Evolutionary conservation across 2,329 filamentous ascomycete species (phyloP), one percentile per base, ranked within the genome.

Genomic region (Thielaviopsis euricoi): DNA sequence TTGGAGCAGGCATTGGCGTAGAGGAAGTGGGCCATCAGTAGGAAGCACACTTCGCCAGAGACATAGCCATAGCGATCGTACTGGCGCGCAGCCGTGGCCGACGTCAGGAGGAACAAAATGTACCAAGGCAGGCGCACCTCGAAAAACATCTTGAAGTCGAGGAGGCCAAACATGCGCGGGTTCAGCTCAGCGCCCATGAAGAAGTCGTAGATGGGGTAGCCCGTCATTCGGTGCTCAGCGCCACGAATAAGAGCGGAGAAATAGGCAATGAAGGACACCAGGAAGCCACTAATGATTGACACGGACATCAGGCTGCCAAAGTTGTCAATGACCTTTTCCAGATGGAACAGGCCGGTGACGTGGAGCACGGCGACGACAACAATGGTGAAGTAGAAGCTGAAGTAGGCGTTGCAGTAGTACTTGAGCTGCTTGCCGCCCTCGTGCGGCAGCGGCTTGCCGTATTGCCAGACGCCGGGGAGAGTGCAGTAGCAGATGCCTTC

Each of bases 141-240:
- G 66, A 89, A 93, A 73, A 95, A 95, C 89, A 95, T 95, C 76
- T 95, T 95, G 75, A 94, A 89, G 71, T 95, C 89, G 57, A 95
- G 74, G 64, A 89, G 86, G 29, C 85, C 86, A 67, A 89, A 91
- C 76, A 96, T 81, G 62, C 89, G 80, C 1, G 89, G 89, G 74
- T 95, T 95, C 59, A 95, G 76, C 73, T 95, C 89, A 4, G 88
- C 86, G 48, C 89, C 89, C 81, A 95, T 90, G 76, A 94, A 95
- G 74, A 94, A 95, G 71, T 95, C 89, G 68, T 94, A 94, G 67
- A 94, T 78, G 40, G 79, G 80, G 66, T 85, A 80, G 22, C 88
- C 89, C 6, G 89, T 95, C 89, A 97, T 96, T 62, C 91, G 86
- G 71, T 97, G 89, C 67, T 93, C 79, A 54, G 83, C 84, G 58